Conservation (phyloP, 1,139 yeast species). For the Kodamaea alishanica region DNA sequence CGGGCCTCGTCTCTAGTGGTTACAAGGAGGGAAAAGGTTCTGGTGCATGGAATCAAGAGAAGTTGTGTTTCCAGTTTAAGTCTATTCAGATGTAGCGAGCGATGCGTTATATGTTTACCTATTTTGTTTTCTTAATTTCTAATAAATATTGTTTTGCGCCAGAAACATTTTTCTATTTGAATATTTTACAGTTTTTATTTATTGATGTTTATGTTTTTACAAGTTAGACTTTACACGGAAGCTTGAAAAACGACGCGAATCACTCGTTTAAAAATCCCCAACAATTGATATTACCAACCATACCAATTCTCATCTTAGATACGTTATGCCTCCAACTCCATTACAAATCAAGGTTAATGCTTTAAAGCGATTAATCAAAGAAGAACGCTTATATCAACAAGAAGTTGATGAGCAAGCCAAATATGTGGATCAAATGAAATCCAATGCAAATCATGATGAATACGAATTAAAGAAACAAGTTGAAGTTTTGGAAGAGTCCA, state of each 20-base stretch:
- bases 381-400: slow-evolving; percentile 57
- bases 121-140: too few relatives aligned
- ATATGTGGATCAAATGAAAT: slow-evolving; percentile 43
- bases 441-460: slow-evolving; percentile 47
- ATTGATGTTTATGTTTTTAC: too few relatives aligned
- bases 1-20: slow-evolving; percentile 24
- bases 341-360: slow-evolving; percentile 77
- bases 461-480: slow-evolving; percentile 66
- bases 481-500: slow-evolving; percentile 66
- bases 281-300: too few relatives aligned
- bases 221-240: too few relatives aligned
- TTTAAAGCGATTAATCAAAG: slow-evolving; percentile 68
- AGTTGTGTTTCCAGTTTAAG: slow-evolving; percentile 12
- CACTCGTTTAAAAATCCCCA: too few relatives aligned
- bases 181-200: too few relatives aligned
- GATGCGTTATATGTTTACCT: too few relatives aligned
- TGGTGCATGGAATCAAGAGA: slow-evolving; percentile 25
- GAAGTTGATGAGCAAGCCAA: slow-evolving; percentile 63
- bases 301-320: background rate
- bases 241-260: too few relatives aligned
- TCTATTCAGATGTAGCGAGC: slow-evolving; percentile 4
- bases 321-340: slow-evolving; percentile 68
- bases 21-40: slow-evolving; percentile 20
- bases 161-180: too few relatives aligned
- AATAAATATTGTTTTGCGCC: too few relatives aligned